A percentile compares a stretch with the other conserved stretches of the same genome.
Conservation (phyloP, 768 basidiomycete genomes). For the Collybiopsis luxurians region DNA sequence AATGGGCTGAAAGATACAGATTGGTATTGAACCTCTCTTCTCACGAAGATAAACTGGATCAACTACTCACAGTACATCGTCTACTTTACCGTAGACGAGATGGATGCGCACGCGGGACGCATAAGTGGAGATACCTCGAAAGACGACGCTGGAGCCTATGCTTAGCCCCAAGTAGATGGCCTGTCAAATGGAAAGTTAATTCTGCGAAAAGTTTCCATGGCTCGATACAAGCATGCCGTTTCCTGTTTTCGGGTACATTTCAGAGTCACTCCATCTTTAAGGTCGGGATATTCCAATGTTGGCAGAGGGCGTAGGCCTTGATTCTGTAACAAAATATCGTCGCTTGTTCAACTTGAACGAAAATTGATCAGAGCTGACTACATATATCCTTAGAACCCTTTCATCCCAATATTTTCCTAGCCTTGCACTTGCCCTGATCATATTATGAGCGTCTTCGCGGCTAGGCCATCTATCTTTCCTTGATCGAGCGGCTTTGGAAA, state of each 20-base stretch:
- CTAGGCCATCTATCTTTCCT: conserved; percentile 47
- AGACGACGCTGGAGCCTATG: conserved; percentile 26
- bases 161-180: conserved; percentile 39
- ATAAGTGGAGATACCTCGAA: conserved; percentile 26
- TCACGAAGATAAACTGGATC: too few species aligned
- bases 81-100: conserved; percentile 41
- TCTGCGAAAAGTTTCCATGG: background rate
- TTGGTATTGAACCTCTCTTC: too few species aligned
- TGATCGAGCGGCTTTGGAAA: too few species aligned
- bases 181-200: conserved; percentile 19
- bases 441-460: conserved; percentile 40
- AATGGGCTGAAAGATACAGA: too few species aligned
- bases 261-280: conserved; percentile 43
- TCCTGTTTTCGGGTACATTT: conserved; percentile 46
- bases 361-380: conserved; percentile 29
- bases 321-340: background rate
- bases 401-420: conserved; percentile 50
- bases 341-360: too few species aligned
- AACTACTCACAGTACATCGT: conserved; percentile 38
- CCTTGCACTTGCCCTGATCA: conserved; percentile 29
- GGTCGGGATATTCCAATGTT: conserved; percentile 31
- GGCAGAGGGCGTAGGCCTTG: background rate
- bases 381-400: conserved; percentile 38
- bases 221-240: conserved; percentile 25
- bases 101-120: conserved; percentile 37